phyloP scores from a whole-genome alignment of 1,284 basidiomycete species.

The Moesziomyces sp. region DNA sequence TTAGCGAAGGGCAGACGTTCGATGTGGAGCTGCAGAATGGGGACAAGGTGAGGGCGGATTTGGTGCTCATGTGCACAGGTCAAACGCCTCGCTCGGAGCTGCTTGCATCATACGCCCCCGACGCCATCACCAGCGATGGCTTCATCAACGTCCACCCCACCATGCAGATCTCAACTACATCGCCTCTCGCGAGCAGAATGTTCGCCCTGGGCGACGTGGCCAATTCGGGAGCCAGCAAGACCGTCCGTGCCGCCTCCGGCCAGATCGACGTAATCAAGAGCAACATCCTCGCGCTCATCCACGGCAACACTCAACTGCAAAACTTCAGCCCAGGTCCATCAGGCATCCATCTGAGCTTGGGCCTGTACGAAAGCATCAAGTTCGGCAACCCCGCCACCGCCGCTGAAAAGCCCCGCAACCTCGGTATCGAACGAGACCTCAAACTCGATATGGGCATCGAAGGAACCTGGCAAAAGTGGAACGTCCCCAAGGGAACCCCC shows the following conservation, averaged over 20 bases:
- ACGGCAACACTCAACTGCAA: background rate
- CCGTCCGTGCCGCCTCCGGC: conserved; percentile 35
- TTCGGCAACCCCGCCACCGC: conserved; percentile 31
- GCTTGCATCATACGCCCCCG: conserved; percentile 19
- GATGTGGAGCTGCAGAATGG: conserved; percentile 30
- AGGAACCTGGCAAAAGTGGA: conserved; percentile 17
- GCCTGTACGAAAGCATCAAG: conserved; percentile 40
- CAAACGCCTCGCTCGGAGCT: conserved; percentile 43
- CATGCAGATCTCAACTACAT: conserved; percentile 21
- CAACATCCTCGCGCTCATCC: conserved; percentile 39
- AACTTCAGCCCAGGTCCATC: conserved; percentile 19
- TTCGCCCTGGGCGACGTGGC: conserved; percentile 44
- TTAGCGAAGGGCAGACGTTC: conserved; percentile 12
- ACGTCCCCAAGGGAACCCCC: conserved; percentile 35
- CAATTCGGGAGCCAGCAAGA: conserved; percentile 38
- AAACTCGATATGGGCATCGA: conserved; percentile 35
- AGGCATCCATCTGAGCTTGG: conserved; percentile 37
- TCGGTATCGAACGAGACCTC: conserved; percentile 27
- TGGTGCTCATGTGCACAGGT: conserved; percentile 49
- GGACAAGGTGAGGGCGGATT: conserved; percentile 19
- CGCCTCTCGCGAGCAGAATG: conserved; percentile 6
- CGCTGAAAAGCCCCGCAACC: conserved; percentile 8
- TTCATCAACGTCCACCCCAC: conserved; percentile 47
- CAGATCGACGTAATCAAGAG: conserved; percentile 36
- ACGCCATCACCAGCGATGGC: conserved; percentile 16